Percentiles rank a stretch among this genome's conserved stretches.
These are phyloP conservation scores for Viola odorata DNA, from an alignment of 345 rosid species.

Conservation along the genomic window DNA sequence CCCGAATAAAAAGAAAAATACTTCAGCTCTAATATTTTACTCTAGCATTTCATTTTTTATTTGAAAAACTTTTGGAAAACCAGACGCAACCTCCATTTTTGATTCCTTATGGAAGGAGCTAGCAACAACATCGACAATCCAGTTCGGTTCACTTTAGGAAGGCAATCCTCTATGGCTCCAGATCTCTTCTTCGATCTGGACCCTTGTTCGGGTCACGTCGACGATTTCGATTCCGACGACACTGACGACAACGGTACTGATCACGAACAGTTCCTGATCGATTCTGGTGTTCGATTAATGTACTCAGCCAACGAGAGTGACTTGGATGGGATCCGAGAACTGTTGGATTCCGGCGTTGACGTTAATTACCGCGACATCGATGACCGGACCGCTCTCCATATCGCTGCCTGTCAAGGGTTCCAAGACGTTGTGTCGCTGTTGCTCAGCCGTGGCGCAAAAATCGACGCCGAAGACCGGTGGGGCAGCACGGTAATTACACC, in stretches of 20 bases:
- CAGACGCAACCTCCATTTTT: no score
- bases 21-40: no score
- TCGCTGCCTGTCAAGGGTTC: constrained; percentile 83
- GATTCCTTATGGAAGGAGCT: constrained; percentile 39
- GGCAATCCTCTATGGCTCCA: constrained; percentile 78
- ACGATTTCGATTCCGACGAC: no score
- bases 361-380: constrained; percentile 81
- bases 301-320: constrained; percentile 67
- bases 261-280: constrained; percentile 11
- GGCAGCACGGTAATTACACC: constrained; percentile 77
- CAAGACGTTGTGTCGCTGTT: constrained; percentile 54
- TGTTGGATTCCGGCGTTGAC: constrained; percentile 59
- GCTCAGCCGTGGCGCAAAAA: constrained; percentile 46
- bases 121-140: constrained; percentile 12
- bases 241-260: no score
- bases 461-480: constrained; percentile 78
- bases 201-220: constrained; percentile 1
- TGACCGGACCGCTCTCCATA: constrained; percentile 75
- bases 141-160: constrained; percentile 45
- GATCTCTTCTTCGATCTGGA: constrained; percentile 35
- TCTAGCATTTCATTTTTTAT: no score
- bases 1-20: no score
- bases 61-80: no score
- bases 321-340: constrained; percentile 61
- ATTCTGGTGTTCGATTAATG: constrained; percentile 59